Evolutionary conservation across 352 stramenopile genomes (phyloP), one percentile per base, ranked within the genome.

Genomic region (Phytopythium ostracodes): DNA sequence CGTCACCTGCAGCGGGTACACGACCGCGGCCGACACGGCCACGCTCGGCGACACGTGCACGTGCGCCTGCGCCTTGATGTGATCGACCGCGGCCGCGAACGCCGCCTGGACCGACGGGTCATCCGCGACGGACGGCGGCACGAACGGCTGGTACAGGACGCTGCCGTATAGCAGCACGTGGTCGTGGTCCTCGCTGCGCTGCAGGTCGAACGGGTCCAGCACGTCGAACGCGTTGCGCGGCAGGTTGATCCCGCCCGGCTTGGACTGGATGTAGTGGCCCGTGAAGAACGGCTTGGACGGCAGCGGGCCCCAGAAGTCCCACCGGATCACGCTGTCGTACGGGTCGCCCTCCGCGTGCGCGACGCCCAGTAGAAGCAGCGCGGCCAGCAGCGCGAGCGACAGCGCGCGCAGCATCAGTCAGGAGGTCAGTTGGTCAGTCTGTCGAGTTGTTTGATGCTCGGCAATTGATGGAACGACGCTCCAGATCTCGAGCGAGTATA

Each of bases 301-400:
- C 36, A 92, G 71, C 51, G 78, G 76, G 17, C 76, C 74, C 81
- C 81, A 92, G 61, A 72, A 90, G 59, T 92, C 79, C 84, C 84
- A 92, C 57, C 68, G 79, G 22, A 52, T 51, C 11, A 84, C 58
- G 1, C 36, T 22, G 0, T 59, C 65, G 25, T 63, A 50, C n/a
- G 59, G 55, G n/a, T 71, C 40, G 25, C 20, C 31, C 22, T 47
- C 42, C 17, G 59, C 42, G 36, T 46, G 51, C 56, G 40, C 42
- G 15, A 10, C 24, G 29, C 20, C 18, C 17, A 53, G 25, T 25
- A 54, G 47, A 2, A 25, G 43, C 4, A 60, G 20, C 33, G 36
- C 58, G 14, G 38, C 33, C 44, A 55, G 27, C 36, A 66, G 57
- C 46, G 36, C 36, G 53, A 56, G 27, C 18, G 25, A 53, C 54